phyloP scores from a whole-genome alignment of 345 rosid species.

The Gossypium sturtianum region DNA sequence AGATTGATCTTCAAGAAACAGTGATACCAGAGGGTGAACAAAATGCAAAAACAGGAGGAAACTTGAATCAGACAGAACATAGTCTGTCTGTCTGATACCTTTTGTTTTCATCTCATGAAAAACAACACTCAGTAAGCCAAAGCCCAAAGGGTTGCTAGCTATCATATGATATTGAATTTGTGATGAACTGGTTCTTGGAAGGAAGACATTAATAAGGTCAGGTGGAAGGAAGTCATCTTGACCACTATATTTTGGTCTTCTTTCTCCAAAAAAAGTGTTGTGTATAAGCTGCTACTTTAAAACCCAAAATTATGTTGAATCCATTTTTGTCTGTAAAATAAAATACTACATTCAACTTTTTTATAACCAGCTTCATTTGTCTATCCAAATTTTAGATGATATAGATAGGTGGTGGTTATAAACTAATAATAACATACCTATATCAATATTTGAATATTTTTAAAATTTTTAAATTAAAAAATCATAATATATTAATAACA shows the following conservation, averaged over 20 bases:
- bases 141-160: not conserved
- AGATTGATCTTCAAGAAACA: slow-evolving; percentile 62
- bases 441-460: no score
- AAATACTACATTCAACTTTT: not conserved
- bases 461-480: no score
- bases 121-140: slow-evolving; percentile 6
- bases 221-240: slow-evolving; percentile 10
- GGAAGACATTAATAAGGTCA: slow-evolving; percentile 23
- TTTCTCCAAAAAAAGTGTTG: not conserved
- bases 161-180: slow-evolving; percentile 14
- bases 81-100: not conserved
- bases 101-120: slow-evolving; percentile 2
- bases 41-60: slow-evolving; percentile 36
- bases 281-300: slow-evolving; percentile 16
- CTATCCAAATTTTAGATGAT: no score
- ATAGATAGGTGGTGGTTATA: no score
- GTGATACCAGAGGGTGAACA: slow-evolving; percentile 44
- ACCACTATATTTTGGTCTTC: slow-evolving; percentile 5
- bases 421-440: no score
- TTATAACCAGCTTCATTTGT: no score
- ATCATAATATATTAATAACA: no score
- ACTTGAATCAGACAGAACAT: slow-evolving; percentile 21
- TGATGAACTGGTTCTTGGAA: not conserved
- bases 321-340: not conserved
- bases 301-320: slow-evolving; percentile 21